Base-by-base conservation (phyloP, 306 rosid genomes). In the Carpinus fangiana region DNA sequence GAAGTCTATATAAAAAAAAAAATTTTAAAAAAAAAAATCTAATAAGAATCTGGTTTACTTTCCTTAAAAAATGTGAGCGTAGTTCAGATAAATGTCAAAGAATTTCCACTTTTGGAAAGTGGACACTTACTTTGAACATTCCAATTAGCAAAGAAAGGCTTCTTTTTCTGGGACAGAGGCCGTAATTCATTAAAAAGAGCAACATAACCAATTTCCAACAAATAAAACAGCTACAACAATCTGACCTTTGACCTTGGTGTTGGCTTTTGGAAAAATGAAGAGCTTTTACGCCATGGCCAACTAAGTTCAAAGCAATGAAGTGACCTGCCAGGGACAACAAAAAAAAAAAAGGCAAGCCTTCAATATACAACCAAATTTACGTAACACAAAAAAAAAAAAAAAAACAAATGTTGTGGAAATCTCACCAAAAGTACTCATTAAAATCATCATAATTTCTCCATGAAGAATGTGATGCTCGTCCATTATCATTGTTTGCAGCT, bases 381-480 rank as follows among this genome's bases (percentile, higher is more conserved):
- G 20, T 13, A 57, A 46, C 4, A 16, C 54, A 38, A 2, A 48
- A 5, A 46, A 46, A 46, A 7, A 47, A 48, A 75, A 5, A 41
- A 71, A 55, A 38, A 17, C n/a, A n/a, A n/a, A n/a, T 69, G 36
- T 16, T 34, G 2, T 65, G 57, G 52, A 84, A 53, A 48, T 62
- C 84, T 80, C 88, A 94, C 98, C 98, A 94, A 81, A 94, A 94
- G 80, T 88, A 86, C 87, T 94, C 98, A 20, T 94, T 94, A 76
- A 94, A 94, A 76, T 94, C 98, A 82, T 94, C 98, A 74, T 94
- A 94, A 76, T 94, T 94, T 88, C 98, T 92, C 98, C 98, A 94
- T 26, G 97, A 86, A 54, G 98, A 94, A 87, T 94, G 98, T 23
- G 98, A 80, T 36, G 98, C 98, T 79, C 84, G 89, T 66, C 97